Conservation (phyloP, 2,329 filamentous ascomycete genomes). For the Thyridium curvatum region DNA sequence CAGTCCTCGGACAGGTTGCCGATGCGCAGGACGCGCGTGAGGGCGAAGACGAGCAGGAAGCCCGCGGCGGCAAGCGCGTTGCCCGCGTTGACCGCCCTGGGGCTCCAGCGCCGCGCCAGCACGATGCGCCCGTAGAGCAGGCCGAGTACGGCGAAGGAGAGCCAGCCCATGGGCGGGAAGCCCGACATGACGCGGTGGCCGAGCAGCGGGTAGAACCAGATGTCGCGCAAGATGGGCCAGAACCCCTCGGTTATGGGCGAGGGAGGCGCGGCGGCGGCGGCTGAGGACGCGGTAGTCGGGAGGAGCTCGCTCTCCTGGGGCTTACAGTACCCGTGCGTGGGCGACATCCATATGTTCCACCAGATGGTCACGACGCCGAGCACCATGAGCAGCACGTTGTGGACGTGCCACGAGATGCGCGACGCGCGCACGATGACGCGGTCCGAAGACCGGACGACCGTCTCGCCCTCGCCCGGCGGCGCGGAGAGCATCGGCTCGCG, state of each 20-base stretch:
- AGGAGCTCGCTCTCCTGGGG: not conserved
- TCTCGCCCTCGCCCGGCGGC: not conserved
- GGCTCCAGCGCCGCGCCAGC: constrained; percentile 22
- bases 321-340: constrained; percentile 28
- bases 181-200: constrained; percentile 24
- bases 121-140: constrained; percentile 35
- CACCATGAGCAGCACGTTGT: constrained; percentile 27
- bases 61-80: constrained; percentile 19
- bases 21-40: constrained; percentile 31
- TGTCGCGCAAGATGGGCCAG: constrained; percentile 3
- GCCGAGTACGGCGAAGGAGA: constrained; percentile 38
- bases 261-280: not conserved
- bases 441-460: constrained; percentile 10
- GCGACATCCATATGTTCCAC: constrained; percentile 41
- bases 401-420: constrained; percentile 30
- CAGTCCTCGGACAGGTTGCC: constrained; percentile 39
- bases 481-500: constrained; percentile 20
- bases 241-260: no score
- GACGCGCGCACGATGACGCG: constrained; percentile 12
- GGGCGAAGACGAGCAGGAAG: constrained; percentile 30
- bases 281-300: not conserved
- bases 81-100: constrained; percentile 15
- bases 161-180: constrained; percentile 39
- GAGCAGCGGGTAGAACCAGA: constrained; percentile 34
- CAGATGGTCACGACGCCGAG: constrained; percentile 30